phyloP scores from a whole-genome alignment of 148 eudicot species.

The Rhododendron simsii region DNA sequence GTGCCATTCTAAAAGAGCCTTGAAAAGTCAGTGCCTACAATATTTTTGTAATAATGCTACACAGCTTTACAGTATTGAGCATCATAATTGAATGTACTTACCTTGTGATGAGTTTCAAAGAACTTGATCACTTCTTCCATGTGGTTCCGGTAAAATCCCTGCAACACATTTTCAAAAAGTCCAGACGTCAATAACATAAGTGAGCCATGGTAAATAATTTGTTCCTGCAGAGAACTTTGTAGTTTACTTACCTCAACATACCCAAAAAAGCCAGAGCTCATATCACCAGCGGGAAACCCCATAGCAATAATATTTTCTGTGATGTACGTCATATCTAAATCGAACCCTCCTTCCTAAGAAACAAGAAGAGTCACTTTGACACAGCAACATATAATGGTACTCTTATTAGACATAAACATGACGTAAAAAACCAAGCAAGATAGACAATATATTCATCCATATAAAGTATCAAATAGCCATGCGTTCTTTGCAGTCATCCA shows the following conservation, averaged over 20 bases:
- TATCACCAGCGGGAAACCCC: constrained; percentile 99
- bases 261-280: constrained; percentile 95
- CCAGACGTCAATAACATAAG: neutral
- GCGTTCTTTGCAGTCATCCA: neutral
- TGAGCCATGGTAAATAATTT: neutral
- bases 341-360: constrained; percentile 89
- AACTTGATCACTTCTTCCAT: constrained; percentile 98
- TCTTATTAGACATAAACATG: neutral
- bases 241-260: constrained; percentile 72
- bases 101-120: constrained; percentile 96
- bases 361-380: constrained; percentile 5
- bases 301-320: constrained; percentile 97
- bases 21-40: neutral
- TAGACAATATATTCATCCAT: neutral
- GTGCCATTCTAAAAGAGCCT: neutral
- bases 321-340: constrained; percentile 95
- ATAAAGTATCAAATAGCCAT: neutral
- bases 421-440: neutral
- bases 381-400: neutral
- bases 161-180: constrained; percentile 21
- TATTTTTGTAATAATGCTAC: neutral
- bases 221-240: neutral
- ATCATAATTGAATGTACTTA: constrained; percentile 17
- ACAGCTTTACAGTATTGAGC: neutral
- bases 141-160: constrained; percentile 96